phyloP scores from a whole-genome alignment of 805 yeast species.

The Nakazawaea ishiwadae region DNA sequence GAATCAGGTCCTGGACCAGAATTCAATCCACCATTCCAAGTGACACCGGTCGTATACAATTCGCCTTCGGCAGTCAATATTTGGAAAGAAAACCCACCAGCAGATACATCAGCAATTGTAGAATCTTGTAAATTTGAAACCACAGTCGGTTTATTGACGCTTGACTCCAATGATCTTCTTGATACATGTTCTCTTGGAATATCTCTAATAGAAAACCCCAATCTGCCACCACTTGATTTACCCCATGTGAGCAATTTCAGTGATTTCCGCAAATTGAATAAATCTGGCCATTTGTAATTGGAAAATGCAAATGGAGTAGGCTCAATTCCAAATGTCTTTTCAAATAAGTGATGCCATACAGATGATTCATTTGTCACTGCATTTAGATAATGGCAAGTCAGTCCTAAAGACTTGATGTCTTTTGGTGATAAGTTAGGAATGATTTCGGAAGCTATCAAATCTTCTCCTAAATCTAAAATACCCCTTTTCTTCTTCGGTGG shows the following conservation, averaged over 20 bases:
- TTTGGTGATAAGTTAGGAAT: constrained; percentile 27
- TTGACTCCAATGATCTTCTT: constrained; percentile 19
- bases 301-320: constrained; percentile 36
- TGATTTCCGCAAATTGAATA: constrained; percentile 34
- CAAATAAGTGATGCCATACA: constrained; percentile 40
- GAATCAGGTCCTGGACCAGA: constrained; percentile 37
- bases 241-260: constrained; percentile 52
- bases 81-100: constrained; percentile 64
- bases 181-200: constrained; percentile 22
- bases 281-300: constrained; percentile 43
- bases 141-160: constrained; percentile 34
- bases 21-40: constrained; percentile 34
- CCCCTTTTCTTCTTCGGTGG: too few relatives aligned
- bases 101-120: constrained; percentile 42
- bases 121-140: constrained; percentile 30
- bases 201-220: constrained; percentile 35
- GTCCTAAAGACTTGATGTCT: constrained; percentile 37
- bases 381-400: constrained; percentile 34
- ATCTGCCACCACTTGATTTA: constrained; percentile 33
- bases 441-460: constrained; percentile 32
- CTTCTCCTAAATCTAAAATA: constrained; percentile 31
- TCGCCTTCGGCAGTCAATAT: constrained; percentile 52
- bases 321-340: constrained; percentile 38
- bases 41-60: constrained; percentile 49
- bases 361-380: constrained; percentile 31